Evolutionary conservation across 1,284 basidiomycete species (phyloP), one percentile per base, ranked within the genome.

Genomic region (Cerioporus squamosus): DNA sequence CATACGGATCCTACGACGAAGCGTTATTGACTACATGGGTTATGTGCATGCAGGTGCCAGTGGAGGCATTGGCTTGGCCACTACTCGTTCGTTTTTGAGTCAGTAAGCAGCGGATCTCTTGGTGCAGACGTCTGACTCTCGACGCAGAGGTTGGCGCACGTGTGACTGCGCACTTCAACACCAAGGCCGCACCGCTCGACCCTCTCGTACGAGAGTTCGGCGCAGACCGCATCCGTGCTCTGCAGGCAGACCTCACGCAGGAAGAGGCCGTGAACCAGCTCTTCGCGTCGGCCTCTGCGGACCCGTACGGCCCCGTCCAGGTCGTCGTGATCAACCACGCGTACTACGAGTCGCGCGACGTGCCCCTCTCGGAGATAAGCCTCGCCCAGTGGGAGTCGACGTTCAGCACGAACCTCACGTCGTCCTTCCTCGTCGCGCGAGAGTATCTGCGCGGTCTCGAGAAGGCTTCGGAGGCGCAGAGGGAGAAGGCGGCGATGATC

Each of bases 91-190:
- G 0, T 88, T 84, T 65, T 76, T 85, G 24, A 75, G 85, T 83
- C 33, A 51, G 64, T 59, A 47, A 4, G 8, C 51, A 2, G 31
- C 33, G 40, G 5, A 36, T 45, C 43, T 3, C 24, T 40, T 24
- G 3, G 18, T 40, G 9, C 29, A 53, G 12, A 29, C 26, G 36
- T 40, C 51, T 51, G 44, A 47, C 52, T 38, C 51, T 40, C n/a
- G 44, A 12, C 36, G 43, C 68, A 90, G 87, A 83, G 39, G 84
- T 87, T 64, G 88, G 87, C 3, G 87, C 90, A 4, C 81, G 80
- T 59, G 88, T 93, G 8, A 85, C 87, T 0, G 89, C 88, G 0
- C 88, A 91, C 68, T 93, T 87, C 72, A 87, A 90, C 71, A 80
- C 81, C 12, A 85, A 80, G 44, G 65, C 74, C 17, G 68, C 72